Evolutionary conservation across 352 stramenopile genomes (phyloP), one percentile per base, ranked within the genome.

Genomic region (Aphanomyces euteiches): DNA sequence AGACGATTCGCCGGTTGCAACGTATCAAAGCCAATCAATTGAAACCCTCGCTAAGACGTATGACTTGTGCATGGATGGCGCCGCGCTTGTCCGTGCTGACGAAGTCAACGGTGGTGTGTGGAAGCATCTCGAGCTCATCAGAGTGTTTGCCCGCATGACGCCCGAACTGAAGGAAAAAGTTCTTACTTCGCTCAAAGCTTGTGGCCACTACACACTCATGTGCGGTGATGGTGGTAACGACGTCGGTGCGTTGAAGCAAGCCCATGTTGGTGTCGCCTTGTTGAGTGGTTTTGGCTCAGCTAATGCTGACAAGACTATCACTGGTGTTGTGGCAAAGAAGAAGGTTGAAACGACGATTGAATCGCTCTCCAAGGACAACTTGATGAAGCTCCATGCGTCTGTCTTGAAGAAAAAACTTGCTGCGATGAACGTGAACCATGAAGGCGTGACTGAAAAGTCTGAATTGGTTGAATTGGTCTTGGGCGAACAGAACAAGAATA

Each of bases 171-270:
- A 99, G 77, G 96, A 99, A 83, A 89, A 89, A 66, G 88, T 99
- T 17, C 77, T 99, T 61, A 96, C 91, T 7, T 90, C 89, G 8
- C 82, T 99, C n/a, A 99, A 99, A 81, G 87, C 82, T 17, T 79
- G 85, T 38, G 97, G 96, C 0, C 80, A 91, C 59, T 82, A 92
- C 63, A 98, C 95, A 34, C 82, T 99, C 17, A 99, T 99, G 96
- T 99, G 97, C 64, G 97, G 97, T 66, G 97, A 99, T 72, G 97
- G 97, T 64, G 97, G 91, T 13, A 99, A 99, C 75, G 98, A 99
- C 80, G 93, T 99, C 5, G 95, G 95, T 58, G 94, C 94, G 3
- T 76, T 98, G 39, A 98, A 98, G 77, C 92, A 98, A 72, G 88
- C 88, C 36, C 84, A 96, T 65, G 89, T 96, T 78, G 88, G 88